Base-by-base conservation (phyloP, 768 basidiomycete genomes). In the Paxillus rubicundulus region DNA sequence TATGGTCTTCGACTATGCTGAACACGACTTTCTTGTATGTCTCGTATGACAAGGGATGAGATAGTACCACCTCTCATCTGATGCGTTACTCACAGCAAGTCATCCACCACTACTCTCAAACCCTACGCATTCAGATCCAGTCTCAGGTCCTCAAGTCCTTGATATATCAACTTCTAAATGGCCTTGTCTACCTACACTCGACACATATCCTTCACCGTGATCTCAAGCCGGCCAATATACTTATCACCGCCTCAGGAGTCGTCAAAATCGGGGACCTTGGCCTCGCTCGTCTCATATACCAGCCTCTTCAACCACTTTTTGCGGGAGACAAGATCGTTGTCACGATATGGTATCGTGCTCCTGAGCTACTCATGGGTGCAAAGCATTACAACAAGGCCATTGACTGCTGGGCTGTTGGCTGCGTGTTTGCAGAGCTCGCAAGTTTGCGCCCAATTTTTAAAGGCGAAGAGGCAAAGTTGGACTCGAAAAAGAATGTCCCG, bases 211-310 rank as follows among this genome's bases (percentile, higher is more conserved):
- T 98, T 41, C 97, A 99, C 66, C 91, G 97, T 12, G 97, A 98
- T 69, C 83, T 99, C 59, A 99, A 99, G 71, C 97, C 96, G 0
- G 96, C 97, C 13, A 99, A 99, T 65, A 98, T 99, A 70, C 89
- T 98, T 53, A 94, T 99, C 53, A 97, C 86, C 12, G 83, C 89
- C 14, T 62, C 72, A 9, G 96, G 96, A 2, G 81, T 91, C 34
- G 93, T 99, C 63, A 98, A 98, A 72, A 98, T 99, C 47, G 97
- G 95, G n/a, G 97, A 99, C 67, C 77, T 98, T 1, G 97, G 97
- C 20, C 82, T 99, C 14, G 97, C 97, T 1, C 82, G 97, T 30
- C 78, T 98, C 28, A 87, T 90, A 52, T 87, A 93, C 63, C 85
- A 92, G 54, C 97, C 97, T 6, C 77, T 99, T 2, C 94, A 97